These are phyloP conservation scores for Neurospora sp. DNA, from an alignment of 2,329 filamentous ascomycete genomes.

Conservation along the genomic window DNA sequence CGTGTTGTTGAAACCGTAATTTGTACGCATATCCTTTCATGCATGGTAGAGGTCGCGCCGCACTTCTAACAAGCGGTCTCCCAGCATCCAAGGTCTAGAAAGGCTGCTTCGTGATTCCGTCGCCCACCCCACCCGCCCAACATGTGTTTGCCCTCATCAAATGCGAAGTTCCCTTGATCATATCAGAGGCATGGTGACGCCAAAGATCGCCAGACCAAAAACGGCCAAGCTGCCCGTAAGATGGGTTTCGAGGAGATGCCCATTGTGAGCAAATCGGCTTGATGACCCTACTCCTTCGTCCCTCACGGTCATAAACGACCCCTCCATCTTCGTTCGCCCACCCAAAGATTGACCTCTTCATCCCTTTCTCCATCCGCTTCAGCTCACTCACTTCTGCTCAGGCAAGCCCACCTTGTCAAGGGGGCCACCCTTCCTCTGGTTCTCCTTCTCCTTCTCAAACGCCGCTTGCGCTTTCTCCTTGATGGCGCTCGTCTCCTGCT, in stretches of 20 bases:
- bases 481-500: constrained; percentile 23
- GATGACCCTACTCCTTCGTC: background rate
- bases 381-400: constrained; percentile 14
- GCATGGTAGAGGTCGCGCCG: background rate
- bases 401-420: constrained; percentile 38
- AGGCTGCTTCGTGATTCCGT: background rate
- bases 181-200: background rate
- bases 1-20: constrained; percentile 1
- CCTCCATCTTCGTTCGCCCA: constrained; percentile 29
- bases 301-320: background rate
- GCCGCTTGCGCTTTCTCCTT: constrained; percentile 32
- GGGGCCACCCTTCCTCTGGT: constrained; percentile 39
- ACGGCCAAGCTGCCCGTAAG: background rate
- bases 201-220: background rate
- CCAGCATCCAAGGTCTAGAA: background rate
- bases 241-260: background rate
- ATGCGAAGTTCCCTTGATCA: background rate
- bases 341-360: background rate
- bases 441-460: constrained; percentile 40
- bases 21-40: background rate
- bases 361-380: constrained; percentile 3
- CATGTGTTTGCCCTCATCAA: background rate
- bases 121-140: background rate
- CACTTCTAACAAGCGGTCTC: background rate
- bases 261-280: background rate